Conservation (phyloP, 108 stramenopile species). For the Nitzschia inconspicua region DNA sequence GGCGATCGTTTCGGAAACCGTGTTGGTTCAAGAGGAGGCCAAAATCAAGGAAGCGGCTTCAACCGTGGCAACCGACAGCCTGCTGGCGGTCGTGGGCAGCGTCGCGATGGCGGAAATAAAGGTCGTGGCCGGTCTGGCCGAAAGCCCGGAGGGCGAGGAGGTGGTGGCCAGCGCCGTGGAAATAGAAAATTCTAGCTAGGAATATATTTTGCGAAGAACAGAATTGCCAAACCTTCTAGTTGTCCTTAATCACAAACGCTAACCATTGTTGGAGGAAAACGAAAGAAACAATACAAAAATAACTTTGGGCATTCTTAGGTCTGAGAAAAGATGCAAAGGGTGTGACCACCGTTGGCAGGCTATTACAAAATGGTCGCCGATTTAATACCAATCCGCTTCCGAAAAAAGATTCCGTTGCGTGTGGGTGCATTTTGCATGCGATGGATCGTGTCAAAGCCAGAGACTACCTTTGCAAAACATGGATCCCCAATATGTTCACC, state of each 20-base stretch:
- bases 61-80: constrained; percentile 18
- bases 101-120: constrained; percentile 4
- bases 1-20: constrained; percentile 38
- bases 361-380: constrained; percentile 15
- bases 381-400: constrained; percentile 35
- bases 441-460: constrained; percentile 39
- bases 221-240: no score
- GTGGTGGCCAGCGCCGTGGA: constrained; percentile 6
- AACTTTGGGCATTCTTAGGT: no score
- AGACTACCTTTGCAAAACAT: constrained; percentile 63
- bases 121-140: constrained; percentile 21
- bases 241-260: no score
- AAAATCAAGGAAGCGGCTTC: constrained; percentile 17
- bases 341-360: no score
- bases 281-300: no score
- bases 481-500: constrained; percentile 62
- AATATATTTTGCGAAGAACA: no score
- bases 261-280: no score
- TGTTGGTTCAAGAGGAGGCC: constrained; percentile 27
- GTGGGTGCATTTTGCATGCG: constrained; percentile 25
- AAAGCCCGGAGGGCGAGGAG: constrained; percentile 21
- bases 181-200: constrained; percentile 1
- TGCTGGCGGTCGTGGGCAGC: constrained; percentile 23
- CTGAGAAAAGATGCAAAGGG: no score
- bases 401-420: constrained; percentile 26